phyloP scores from a whole-genome alignment of 1,284 basidiomycete genomes.

The Naganishia albida region DNA sequence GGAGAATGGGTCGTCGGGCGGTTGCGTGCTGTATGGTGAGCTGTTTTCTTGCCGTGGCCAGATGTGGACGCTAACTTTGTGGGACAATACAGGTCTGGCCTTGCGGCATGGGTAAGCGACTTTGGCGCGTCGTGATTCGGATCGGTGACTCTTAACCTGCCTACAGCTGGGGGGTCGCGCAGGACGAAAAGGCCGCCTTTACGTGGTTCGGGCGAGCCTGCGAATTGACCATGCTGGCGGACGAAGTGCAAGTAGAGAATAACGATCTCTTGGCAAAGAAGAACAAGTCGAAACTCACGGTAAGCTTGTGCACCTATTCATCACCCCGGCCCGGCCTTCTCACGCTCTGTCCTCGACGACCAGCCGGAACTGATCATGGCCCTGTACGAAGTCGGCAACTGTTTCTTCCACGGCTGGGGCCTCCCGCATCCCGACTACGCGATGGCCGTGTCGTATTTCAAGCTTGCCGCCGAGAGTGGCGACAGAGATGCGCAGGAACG shows the following conservation, averaged over 20 bases:
- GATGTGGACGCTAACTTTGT: not conserved
- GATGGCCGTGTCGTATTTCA: conserved; percentile 48
- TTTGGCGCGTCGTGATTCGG: not conserved
- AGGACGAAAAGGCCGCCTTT: conserved; percentile 48
- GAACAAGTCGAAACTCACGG: conserved; percentile 41
- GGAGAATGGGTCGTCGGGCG: conserved; percentile 47
- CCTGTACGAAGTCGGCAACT: conserved; percentile 51
- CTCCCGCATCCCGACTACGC: conserved; percentile 40
- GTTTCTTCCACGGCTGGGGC: conserved; percentile 46
- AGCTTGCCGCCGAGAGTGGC: conserved; percentile 48
- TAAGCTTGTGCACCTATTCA: conserved; percentile 35
- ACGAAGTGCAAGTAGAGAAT: conserved; percentile 41
- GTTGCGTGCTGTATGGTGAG: conserved; percentile 51
- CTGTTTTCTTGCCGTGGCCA: not conserved
- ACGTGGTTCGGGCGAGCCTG: conserved; percentile 47
- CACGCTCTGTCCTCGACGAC: no score
- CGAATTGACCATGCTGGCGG: conserved; percentile 39
- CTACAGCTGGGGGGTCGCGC: conserved; percentile 44
- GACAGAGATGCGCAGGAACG: conserved; percentile 52
- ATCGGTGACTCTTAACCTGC: not conserved
- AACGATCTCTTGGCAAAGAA: conserved; percentile 41
- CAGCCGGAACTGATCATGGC: conserved; percentile 45
- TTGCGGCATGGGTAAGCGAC: conserved; percentile 44
- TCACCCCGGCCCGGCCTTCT: not conserved
- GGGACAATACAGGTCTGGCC: conserved; percentile 40